Evolutionary conservation across 106 monocot genomes (phyloP).

Genomic region (Cymbidium sinense): DNA sequence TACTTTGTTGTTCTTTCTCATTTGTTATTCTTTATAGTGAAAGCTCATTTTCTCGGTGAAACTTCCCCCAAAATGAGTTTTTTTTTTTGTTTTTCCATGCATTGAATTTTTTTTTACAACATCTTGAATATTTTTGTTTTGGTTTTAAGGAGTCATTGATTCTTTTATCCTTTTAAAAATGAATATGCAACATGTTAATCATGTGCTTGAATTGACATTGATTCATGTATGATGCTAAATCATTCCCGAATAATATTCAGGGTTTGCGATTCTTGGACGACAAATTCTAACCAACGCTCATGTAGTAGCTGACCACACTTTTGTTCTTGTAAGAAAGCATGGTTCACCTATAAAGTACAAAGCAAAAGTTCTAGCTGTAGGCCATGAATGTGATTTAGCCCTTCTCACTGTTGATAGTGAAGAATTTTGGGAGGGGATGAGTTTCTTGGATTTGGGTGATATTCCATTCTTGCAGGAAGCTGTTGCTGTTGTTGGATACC

Average conservation of each 20-base stretch:
- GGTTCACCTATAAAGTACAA: constrained; percentile 94
- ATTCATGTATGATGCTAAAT: background rate
- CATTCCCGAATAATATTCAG: constrained; percentile 29
- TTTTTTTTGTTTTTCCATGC: background rate
- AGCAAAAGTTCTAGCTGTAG: constrained; percentile 88
- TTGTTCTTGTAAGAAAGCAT: constrained; percentile 98
- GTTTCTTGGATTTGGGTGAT: constrained; percentile 80
- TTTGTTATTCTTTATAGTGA: background rate
- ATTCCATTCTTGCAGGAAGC: constrained; percentile 97
- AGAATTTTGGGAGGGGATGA: constrained; percentile 99
- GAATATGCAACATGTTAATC: background rate
- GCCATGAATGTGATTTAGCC: constrained; percentile 98
- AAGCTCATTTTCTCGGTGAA: background rate
- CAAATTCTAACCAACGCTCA: constrained; percentile 96
- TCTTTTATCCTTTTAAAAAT: background rate
- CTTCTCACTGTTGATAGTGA: constrained; percentile 80
- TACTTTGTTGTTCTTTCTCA: background rate
- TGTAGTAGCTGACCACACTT: constrained; percentile 92
- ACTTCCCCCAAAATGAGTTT: background rate
- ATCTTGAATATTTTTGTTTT: background rate
- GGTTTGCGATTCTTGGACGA: constrained; percentile 75
- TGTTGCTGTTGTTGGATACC: constrained; percentile 98
- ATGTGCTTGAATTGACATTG: background rate
- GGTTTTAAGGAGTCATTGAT: background rate
- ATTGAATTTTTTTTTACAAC: background rate